Evolutionary conservation across 305 asterid species (phyloP).

Genomic region (Petunia hybrid): DNA sequence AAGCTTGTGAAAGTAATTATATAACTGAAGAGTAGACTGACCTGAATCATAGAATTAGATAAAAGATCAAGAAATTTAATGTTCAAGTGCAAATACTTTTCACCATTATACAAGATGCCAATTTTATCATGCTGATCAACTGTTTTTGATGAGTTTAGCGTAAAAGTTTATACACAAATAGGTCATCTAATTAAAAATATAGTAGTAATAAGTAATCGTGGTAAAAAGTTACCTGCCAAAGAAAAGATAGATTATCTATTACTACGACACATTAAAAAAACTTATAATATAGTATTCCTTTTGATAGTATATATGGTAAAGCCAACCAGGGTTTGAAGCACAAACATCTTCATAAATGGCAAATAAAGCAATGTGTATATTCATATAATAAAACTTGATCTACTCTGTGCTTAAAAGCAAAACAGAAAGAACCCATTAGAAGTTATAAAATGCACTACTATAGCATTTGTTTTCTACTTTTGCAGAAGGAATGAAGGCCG

Average conservation of each 20-base stretch:
- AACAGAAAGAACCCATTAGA: background rate
- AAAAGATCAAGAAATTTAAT: too few relatives aligned
- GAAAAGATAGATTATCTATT: too few relatives aligned
- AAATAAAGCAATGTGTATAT: background rate
- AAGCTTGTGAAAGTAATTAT: background rate
- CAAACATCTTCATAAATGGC: background rate
- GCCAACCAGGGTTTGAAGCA: background rate
- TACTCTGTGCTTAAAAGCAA: background rate
- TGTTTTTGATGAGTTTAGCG: background rate
- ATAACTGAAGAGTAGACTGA: background rate
- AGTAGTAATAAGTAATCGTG: too few relatives aligned
- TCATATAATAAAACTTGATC: background rate
- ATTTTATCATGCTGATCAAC: background rate
- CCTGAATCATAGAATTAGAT: too few relatives aligned
- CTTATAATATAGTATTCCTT: background rate
- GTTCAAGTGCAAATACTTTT: background rate
- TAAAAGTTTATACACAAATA: too few relatives aligned
- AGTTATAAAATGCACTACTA: too few relatives aligned
- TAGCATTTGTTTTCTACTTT: background rate
- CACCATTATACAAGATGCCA: background rate
- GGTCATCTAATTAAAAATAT: too few relatives aligned
- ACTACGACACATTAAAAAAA: too few relatives aligned
- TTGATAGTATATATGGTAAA: background rate
- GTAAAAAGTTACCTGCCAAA: too few relatives aligned
- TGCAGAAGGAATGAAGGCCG: constrained; percentile 5